A percentile compares a stretch with the other conserved stretches of the same genome.
These are phyloP conservation scores for Phlebopus sp. DNA, from an alignment of 1,284 basidiomycete genomes.

Conservation along the genomic window DNA sequence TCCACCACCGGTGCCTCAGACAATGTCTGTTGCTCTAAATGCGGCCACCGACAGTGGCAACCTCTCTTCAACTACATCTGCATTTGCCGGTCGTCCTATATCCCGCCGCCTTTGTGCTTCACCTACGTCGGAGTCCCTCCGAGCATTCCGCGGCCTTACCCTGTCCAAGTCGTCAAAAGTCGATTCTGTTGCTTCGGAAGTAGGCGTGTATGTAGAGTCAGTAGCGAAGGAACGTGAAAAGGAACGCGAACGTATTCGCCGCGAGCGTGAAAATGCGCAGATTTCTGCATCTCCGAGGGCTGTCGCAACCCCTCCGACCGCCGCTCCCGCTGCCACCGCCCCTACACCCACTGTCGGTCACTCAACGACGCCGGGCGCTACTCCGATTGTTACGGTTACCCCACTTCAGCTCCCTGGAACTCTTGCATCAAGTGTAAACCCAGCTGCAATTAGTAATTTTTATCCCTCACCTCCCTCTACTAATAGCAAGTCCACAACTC, in stretches of 20 bases:
- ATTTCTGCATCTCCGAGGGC: conserved; percentile 36
- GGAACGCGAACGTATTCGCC: conserved; percentile 66
- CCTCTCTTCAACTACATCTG: conserved; percentile 8
- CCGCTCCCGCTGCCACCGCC: conserved; percentile 11
- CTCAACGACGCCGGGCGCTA: conserved; percentile 19
- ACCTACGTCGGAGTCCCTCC: conserved; percentile 24
- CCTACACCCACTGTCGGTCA: conserved; percentile 14
- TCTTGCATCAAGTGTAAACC: conserved; percentile 19
- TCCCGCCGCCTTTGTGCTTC: conserved; percentile 21
- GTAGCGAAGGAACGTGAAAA: conserved; percentile 68
- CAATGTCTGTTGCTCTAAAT: conserved; percentile 16
- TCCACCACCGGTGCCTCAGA: conserved; percentile 23
- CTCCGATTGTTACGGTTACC: conserved; percentile 10
- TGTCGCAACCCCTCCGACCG: conserved; percentile 26
- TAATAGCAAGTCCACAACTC: conserved; percentile 26
- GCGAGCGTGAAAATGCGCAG: conserved; percentile 55
- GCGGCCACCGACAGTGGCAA: conserved; percentile 8
- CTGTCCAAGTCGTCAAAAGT: conserved; percentile 26
- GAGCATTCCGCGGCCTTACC: conserved; percentile 23
- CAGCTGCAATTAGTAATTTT: conserved; percentile 34
- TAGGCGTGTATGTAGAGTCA: conserved; percentile 66
- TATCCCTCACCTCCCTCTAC: conserved; percentile 60
- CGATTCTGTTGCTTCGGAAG: conserved; percentile 49
- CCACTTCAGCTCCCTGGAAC: conserved; percentile 11
- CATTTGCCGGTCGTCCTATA: conserved; percentile 17